Percentiles rank a stretch among this genome's conserved stretches.
Evolutionary conservation across 345 rosid species (phyloP).

Genomic region (Erodium maritimum): DNA sequence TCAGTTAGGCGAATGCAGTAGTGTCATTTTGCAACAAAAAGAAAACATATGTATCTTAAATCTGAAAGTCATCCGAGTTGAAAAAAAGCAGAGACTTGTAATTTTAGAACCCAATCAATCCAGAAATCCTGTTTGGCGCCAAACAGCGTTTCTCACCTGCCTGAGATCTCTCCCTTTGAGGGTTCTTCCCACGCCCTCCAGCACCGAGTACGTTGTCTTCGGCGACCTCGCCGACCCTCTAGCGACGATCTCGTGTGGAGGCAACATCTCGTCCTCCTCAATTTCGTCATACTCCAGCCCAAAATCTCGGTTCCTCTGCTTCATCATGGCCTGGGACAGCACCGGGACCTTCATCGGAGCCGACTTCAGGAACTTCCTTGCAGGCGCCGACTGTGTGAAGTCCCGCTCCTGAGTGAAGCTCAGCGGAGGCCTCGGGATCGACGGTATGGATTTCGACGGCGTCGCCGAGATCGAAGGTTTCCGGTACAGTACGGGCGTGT

Average conservation of each 20-base stretch:
- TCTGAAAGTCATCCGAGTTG: too few relatives aligned
- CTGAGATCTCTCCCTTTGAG: constrained; percentile 51
- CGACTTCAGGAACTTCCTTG: constrained; percentile 30
- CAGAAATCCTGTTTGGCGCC: constrained; percentile 47
- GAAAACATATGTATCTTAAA: too few relatives aligned
- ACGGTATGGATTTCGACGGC: constrained; percentile 20
- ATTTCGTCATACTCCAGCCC: not conserved
- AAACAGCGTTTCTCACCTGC: constrained; percentile 54
- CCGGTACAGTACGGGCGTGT: constrained; percentile 19
- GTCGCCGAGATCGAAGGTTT: constrained; percentile 20
- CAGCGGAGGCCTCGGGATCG: constrained; percentile 19
- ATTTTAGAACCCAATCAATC: too few relatives aligned
- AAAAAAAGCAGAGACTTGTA: too few relatives aligned
- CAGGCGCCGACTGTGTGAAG: constrained; percentile 12
- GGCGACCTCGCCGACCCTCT: constrained; percentile 24
- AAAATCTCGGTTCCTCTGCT: constrained; percentile 16
- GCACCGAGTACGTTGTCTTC: constrained; percentile 38
- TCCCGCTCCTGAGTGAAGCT: not conserved
- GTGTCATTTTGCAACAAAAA: too few relatives aligned
- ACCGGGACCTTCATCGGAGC: constrained; percentile 49
- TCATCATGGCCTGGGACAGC: constrained; percentile 23
- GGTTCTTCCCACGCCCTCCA: constrained; percentile 59
- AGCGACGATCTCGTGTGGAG: constrained; percentile 54
- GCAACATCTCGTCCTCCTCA: constrained; percentile 37
- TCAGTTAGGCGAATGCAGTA: too few relatives aligned